These are phyloP conservation scores for Chlorophyllum brunneum DNA, from an alignment of 768 basidiomycete species.

Conservation along the genomic window DNA sequence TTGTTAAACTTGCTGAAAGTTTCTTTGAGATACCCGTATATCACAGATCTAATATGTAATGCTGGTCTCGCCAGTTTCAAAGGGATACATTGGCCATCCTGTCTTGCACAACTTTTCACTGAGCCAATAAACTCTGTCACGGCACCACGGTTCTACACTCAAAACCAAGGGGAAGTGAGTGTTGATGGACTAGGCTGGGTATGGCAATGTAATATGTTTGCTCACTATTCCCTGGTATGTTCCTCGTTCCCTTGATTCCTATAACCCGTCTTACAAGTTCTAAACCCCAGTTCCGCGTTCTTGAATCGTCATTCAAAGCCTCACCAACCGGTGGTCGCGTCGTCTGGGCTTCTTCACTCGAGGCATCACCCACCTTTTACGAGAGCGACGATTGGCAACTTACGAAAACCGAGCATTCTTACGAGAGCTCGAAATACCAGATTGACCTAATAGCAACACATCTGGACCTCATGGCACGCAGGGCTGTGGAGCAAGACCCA, in stretches of 20 bases:
- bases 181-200: slow-evolving; percentile 72
- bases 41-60: slow-evolving; percentile 79
- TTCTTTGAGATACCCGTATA: slow-evolving; percentile 61
- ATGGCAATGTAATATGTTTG: slow-evolving; percentile 85
- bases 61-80: slow-evolving; percentile 66
- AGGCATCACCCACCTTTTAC: slow-evolving; percentile 51
- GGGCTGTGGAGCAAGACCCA: not conserved
- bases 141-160: slow-evolving; percentile 51
- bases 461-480: slow-evolving; percentile 44
- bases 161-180: slow-evolving; percentile 55
- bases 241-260: not conserved
- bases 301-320: slow-evolving; percentile 50
- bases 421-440: slow-evolving; percentile 74
- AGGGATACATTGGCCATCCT: slow-evolving; percentile 45
- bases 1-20: not conserved
- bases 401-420: slow-evolving; percentile 54
- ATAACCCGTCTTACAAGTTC: not conserved
- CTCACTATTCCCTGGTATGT: slow-evolving; percentile 75
- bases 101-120: slow-evolving; percentile 43
- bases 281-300: slow-evolving; percentile 50
- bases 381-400: slow-evolving; percentile 73
- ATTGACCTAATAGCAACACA: slow-evolving; percentile 60
- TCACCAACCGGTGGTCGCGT: slow-evolving; percentile 53
- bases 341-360: slow-evolving; percentile 77
- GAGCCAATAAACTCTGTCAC: slow-evolving; percentile 47